Base-by-base conservation (phyloP, 1,139 yeast species). In the Pichia sp. region DNA sequence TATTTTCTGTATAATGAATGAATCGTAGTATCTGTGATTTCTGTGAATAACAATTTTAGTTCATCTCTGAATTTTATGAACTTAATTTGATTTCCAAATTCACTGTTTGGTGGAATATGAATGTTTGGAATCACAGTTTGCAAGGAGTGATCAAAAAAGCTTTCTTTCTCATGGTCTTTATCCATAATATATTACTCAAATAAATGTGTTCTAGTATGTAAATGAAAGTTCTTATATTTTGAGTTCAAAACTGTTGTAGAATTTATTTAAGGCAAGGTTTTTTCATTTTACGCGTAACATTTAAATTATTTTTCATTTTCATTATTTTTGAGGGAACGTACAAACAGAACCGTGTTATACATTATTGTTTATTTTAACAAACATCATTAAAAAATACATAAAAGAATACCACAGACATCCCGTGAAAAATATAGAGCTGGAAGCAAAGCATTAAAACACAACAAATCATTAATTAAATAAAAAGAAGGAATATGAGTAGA, bases 81-180 rank as follows among this genome's bases (percentile, higher is more conserved):
- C n/a, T n/a, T n/a, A n/a, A n/a, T n/a, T n/a, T n/a, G n/a, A n/a
- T n/a, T n/a, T 28, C 31, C 35, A 20, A 20, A 7, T 10, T 22
- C 22, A 9, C 5, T 41, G 23, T 39, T 40, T 4, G 31, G 2
- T 2, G 8, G 6, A 28, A 24, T 12, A 9, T 39, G 25, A 11
- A 2, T 10, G 4, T 10, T n/a, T 11, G 46, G 30, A 20, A 36
- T 30, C 16, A 9, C 26, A 16, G 46, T 43, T 31, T 45, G 33
- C 27, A 49, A 28, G 8, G 43, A 40, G 37, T 55, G 57, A 41
- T 56, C 56, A 45, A 56, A 56, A 43, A 55, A 56, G 1, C 48
- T 22, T 4, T 37, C 22, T n/a, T 32, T 32, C 12, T 40, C n/a
- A n/a, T 48, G 30, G 38, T 46, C 34, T 8, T 35, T 22, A 6